Evolutionary conservation across 345 rosid genomes (phyloP), one percentile per base, ranked within the genome.

Genomic region (Lenwebbia sp.): DNA sequence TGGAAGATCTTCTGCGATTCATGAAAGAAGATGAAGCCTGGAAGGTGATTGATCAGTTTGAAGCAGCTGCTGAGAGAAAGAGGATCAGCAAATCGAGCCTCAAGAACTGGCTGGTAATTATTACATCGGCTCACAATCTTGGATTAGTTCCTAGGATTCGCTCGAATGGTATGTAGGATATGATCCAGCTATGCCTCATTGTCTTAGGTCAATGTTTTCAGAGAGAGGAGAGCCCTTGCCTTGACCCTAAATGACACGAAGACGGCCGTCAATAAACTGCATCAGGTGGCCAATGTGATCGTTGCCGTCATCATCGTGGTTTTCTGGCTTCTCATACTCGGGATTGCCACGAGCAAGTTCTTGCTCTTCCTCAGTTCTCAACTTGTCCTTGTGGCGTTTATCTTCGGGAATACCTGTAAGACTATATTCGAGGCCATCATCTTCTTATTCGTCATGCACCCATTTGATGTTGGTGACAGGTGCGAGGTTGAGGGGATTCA

Each of bases 151-250:
- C 15, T 25, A 44, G 28, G 82, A 28, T 37, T 53, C 57, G 6
- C 83, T 74, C 21, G 4, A 44, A 78, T 9, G 53, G 28, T 47
- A 60, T 25, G 22, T 84, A 40, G 57, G 50, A 70, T 21, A 40
- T 84, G 84, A 22, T 76, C 49, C 28, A 13, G 25, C 78, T 70
- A 33, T 70, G 78, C 47, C 84, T 83, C 44, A 49, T 51, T 85
- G 86, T 89, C 88, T 28, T 88, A 97, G 98, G 96, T 97, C 30
- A 93, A 93, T 91, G 96, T 93, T 57, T 97, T 95, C 86, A 94
- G 99, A 90, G 99, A 96, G 87, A 91, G 99, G 87, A 93, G 92
- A 89, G 99, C 99, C 54, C 99, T 97, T 57, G 95, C 99, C n/a
- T 58, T 97, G 88, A 95, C 99, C 6, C 88, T 97, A 65, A 96